Percentiles rank a stretch among this genome's conserved stretches.
These are phyloP conservation scores for Capsella bursapastoris DNA, from an alignment of 345 rosid genomes.

Conservation along the genomic window DNA sequence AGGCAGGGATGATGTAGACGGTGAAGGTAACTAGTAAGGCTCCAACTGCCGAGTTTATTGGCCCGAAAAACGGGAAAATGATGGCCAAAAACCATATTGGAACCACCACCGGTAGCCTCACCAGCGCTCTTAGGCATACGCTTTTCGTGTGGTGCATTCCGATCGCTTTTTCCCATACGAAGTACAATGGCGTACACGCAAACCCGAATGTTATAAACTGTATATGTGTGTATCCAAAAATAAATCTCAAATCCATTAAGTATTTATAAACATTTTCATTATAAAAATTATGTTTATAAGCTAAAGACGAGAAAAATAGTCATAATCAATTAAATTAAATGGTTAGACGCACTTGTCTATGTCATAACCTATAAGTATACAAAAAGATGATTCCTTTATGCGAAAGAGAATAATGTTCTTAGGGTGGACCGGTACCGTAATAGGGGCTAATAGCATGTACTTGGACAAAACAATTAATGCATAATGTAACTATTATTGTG, in stretches of 20 bases:
- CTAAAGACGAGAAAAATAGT: neutral
- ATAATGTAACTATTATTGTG: neutral
- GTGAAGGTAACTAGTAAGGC: conserved; percentile 98
- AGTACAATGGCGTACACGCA: conserved; percentile 95
- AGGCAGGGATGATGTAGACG: conserved; percentile 87
- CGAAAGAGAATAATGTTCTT: conserved; percentile 18
- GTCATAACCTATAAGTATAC: neutral
- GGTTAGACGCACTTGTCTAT: neutral
- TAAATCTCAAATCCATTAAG: too few species aligned
- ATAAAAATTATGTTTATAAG: neutral
- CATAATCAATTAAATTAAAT: neutral
- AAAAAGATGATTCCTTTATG: neutral
- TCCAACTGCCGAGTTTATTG: conserved; percentile 97
- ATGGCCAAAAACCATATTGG: conserved; percentile 98
- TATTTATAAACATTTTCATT: neutral
- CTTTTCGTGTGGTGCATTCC: conserved; percentile 95
- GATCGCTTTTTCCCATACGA: conserved; percentile 96
- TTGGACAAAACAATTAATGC: conserved; percentile 36
- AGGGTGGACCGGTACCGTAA: neutral
- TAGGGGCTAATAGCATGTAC: neutral
- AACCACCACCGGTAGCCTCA: conserved; percentile 87
- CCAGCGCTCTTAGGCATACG: conserved; percentile 80
- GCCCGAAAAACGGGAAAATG: conserved; percentile 96
- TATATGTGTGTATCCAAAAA: neutral
- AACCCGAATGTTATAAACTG: conserved; percentile 98